Percentiles rank a stretch among this genome's conserved stretches.
These are phyloP conservation scores for Mycena chlorophos DNA, from an alignment of 768 basidiomycete species.

Conservation along the genomic window DNA sequence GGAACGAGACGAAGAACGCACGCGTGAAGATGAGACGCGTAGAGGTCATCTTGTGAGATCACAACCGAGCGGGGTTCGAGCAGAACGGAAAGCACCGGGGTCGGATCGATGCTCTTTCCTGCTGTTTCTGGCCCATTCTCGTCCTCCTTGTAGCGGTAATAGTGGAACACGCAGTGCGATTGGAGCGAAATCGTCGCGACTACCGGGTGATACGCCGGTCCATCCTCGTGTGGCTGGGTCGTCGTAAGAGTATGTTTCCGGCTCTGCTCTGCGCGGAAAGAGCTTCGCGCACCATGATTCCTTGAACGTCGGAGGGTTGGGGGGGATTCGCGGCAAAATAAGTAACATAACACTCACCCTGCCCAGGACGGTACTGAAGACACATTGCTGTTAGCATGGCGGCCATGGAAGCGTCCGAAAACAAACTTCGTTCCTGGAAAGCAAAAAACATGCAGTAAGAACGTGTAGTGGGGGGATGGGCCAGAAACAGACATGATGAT, in stretches of 20 bases:
- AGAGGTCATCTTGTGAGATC: slow-evolving; percentile 70
- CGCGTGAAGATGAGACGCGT: slow-evolving; percentile 77
- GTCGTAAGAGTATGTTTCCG: neutral
- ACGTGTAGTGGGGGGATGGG: slow-evolving; percentile 9
- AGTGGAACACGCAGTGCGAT: slow-evolving; percentile 81
- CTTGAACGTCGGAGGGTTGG: slow-evolving; percentile 33
- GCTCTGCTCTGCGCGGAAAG: neutral
- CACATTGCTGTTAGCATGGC: slow-evolving; percentile 4
- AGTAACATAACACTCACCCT: slow-evolving; percentile 31
- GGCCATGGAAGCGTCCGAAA: slow-evolving; percentile 4
- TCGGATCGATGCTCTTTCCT: slow-evolving; percentile 55
- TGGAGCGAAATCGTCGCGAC: slow-evolving; percentile 90
- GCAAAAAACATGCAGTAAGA: slow-evolving; percentile 2
- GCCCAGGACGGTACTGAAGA: slow-evolving; percentile 75
- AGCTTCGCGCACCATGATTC: slow-evolving; percentile 73
- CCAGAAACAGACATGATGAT: slow-evolving; percentile 65
- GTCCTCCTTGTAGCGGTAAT: slow-evolving; percentile 61
- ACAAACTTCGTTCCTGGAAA: slow-evolving; percentile 17
- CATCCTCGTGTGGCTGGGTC: slow-evolving; percentile 91
- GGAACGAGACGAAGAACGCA: slow-evolving; percentile 21
- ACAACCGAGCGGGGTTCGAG: slow-evolving; percentile 86
- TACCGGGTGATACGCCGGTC: slow-evolving; percentile 81
- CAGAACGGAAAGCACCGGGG: slow-evolving; percentile 69
- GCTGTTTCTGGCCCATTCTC: slow-evolving; percentile 18
- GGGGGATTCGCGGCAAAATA: neutral